Percentiles rank a stretch among this genome's conserved stretches.
Conservation (phyloP, 2,329 filamentous ascomycete species). For the Penicillium hesseltinei region DNA sequence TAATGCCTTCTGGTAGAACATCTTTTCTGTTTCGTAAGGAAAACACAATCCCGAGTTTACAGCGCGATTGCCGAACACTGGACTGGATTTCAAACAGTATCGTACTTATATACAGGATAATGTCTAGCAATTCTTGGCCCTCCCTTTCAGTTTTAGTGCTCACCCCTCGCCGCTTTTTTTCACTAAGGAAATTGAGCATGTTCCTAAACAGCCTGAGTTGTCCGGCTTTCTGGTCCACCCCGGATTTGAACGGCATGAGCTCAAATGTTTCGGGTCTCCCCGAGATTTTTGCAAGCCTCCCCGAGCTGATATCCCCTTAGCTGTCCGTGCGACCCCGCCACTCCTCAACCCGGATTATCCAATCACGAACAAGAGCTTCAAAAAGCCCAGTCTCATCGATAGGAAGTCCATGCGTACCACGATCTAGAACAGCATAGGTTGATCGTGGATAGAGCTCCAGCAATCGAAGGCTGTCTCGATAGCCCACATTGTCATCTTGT, state of each 20-base stretch:
- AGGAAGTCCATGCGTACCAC: constrained; percentile 28
- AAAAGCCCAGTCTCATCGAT: constrained; percentile 29
- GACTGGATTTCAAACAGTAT: neutral
- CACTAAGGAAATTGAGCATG: no score
- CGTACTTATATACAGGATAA: neutral
- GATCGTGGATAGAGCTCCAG: constrained; percentile 29
- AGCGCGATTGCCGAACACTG: neutral
- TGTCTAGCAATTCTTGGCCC: no score
- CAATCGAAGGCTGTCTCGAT: constrained; percentile 31
- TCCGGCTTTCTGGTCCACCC: neutral
- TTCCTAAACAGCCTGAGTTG: no score
- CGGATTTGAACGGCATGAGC: neutral
- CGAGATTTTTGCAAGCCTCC: neutral
- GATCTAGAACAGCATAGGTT: constrained; percentile 28
- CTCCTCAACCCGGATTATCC: constrained; percentile 25
- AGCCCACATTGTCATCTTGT: constrained; percentile 29
- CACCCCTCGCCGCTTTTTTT: no score
- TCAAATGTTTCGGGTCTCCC: neutral
- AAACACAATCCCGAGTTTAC: neutral
- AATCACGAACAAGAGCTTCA: constrained; percentile 30
- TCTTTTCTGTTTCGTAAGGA: neutral
- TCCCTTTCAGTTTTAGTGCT: no score
- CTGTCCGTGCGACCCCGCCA: constrained; percentile 18
- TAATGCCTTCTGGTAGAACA: neutral
- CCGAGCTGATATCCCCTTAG: neutral